Base-by-base conservation (phyloP, 768 basidiomycete genomes). In the Pleurotus sapidus region DNA sequence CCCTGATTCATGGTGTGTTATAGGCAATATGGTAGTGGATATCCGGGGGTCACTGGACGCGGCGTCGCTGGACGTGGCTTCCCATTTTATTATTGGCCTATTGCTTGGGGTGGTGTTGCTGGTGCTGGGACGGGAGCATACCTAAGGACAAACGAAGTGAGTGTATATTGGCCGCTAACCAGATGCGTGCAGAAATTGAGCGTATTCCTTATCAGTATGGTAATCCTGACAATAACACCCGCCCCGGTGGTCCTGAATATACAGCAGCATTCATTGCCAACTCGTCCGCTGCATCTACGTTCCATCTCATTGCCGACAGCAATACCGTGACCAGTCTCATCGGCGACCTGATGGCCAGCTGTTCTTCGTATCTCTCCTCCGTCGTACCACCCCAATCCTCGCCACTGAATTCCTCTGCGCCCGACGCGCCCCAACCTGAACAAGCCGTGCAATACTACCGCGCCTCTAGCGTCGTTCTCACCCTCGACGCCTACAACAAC, bases 71-170 rank as follows among this genome's bases (percentile, higher is more conserved):
- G 77, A 0, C 75, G 76, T 0, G 75, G 74, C 2, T 88, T 89
- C 64, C 87, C 87, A 0, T 88, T 84, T 59, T 76, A 75, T 60
- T 89, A 78, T 70, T 88, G 86, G 86, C 87, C 87, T 5, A 42
- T 88, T 8, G 75, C 76, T 1, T 87, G 83, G 81, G 72, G 70
- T 2, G 69, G 69, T 1, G 60, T 12, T 12, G 69, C 37, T 38
- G 70, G 64, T 57, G 14, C 60, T 12, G 55, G 61, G 4, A 70
- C 68, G 5, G 64, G 63, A 5, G 58, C 59, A 6, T 70, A 72
- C 39, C 60, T 67, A 25, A 55, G 63, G 48, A 66, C 70, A 27
- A 48, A 68, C 49, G 82, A 84, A 70, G 83, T 82, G 65, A 56
- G 56, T 37, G 3, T 15, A 15, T 64, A 30, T 45, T 39, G 18